phyloP scores from a whole-genome alignment of 2,329 filamentous ascomycete genomes.

The Monilinia laxa region DNA sequence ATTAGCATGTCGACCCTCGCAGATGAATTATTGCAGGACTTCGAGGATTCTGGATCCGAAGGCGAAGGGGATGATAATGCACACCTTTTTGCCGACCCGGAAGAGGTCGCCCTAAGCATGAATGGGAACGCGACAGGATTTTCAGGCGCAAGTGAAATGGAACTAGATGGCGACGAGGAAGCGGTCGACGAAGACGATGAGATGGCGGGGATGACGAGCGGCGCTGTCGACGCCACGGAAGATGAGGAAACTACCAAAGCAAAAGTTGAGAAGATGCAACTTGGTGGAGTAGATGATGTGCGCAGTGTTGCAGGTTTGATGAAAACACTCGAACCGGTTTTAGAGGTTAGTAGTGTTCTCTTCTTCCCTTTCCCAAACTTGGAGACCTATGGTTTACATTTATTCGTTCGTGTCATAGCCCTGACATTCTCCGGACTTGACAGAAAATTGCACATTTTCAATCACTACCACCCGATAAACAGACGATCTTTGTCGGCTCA shows the following conservation, averaged over 20 bases:
- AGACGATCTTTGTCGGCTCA: constrained; percentile 69
- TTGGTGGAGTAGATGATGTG: constrained; percentile 72
- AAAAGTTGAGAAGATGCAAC: constrained; percentile 79
- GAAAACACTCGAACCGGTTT: constrained; percentile 75
- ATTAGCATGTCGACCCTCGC: constrained; percentile 79
- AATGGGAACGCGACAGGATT: constrained; percentile 37
- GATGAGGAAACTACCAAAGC: constrained; percentile 71
- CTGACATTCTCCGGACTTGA: constrained; percentile 59
- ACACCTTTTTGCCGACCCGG: constrained; percentile 45
- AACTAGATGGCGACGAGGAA: constrained; percentile 61
- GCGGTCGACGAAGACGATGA: constrained; percentile 61
- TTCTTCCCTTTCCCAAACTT: constrained; percentile 33
- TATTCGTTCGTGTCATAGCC: constrained; percentile 56
- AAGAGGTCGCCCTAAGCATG: constrained; percentile 43
- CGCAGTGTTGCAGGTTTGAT: constrained; percentile 77
- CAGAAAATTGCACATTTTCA: constrained; percentile 82
- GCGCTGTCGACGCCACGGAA: constrained; percentile 44
- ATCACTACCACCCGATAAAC: constrained; percentile 63
- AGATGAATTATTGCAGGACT: constrained; percentile 89
- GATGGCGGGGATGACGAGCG: constrained; percentile 48
- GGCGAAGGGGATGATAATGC: constrained; percentile 60
- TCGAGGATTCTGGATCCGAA: constrained; percentile 82
- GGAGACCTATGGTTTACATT: constrained; percentile 61
- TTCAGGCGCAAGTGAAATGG: constrained; percentile 48
- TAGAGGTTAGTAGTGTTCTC: constrained; percentile 65